Conservation (phyloP, 1,284 basidiomycete genomes). For the Tylopilus orsonianus region DNA sequence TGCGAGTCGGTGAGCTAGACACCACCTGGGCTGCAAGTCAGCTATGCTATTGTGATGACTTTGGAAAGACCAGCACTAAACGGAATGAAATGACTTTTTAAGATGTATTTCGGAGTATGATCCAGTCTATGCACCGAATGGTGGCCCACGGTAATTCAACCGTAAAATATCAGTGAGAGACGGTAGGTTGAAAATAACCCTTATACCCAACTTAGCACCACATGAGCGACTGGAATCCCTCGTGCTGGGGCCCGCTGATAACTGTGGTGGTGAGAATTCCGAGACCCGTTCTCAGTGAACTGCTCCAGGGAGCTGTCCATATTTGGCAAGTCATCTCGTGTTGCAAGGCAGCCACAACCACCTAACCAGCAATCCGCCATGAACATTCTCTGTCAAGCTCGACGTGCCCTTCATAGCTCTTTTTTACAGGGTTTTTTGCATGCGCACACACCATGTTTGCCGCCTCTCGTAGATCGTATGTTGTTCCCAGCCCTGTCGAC, state of each 20-base stretch:
- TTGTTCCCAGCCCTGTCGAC: neutral
- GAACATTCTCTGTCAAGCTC: constrained; percentile 23
- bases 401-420: constrained; percentile 26
- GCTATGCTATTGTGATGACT: too few species aligned
- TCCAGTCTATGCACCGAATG: too few species aligned
- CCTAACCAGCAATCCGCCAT: constrained; percentile 11
- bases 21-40: too few species aligned
- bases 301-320: constrained; percentile 6
- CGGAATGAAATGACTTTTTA: too few species aligned
- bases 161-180: too few species aligned
- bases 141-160: too few species aligned
- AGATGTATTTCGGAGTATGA: too few species aligned
- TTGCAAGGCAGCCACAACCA: constrained; percentile 2
- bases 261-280: neutral
- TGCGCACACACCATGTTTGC: constrained; percentile 5
- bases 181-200: too few species aligned
- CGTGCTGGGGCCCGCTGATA: neutral
- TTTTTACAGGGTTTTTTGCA: constrained; percentile 17
- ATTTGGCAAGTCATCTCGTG: constrained; percentile 19
- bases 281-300: too few species aligned
- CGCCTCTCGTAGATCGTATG: neutral
- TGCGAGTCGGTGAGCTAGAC: too few species aligned
- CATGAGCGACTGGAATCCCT: neutral
- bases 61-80: too few species aligned
- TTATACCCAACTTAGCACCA: too few species aligned